Evolutionary conservation across 2,329 filamentous ascomycete genomes (phyloP).

Genomic region (Neonectria magnoliae): DNA sequence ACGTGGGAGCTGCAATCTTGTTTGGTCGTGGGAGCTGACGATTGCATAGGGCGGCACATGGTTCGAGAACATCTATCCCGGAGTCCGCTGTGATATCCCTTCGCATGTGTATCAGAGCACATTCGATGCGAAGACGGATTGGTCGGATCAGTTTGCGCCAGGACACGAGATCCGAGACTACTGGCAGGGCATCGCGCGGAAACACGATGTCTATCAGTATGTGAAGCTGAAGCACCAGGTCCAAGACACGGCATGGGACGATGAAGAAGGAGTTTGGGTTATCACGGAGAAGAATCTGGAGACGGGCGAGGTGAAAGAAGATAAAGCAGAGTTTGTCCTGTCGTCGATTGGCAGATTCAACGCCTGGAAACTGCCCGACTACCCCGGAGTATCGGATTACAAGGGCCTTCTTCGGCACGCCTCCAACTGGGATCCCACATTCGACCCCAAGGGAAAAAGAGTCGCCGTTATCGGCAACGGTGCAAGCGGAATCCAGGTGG

Average conservation of each 20-base stretch:
- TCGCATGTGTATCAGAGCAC: slow-evolving; percentile 76
- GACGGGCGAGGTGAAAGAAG: slow-evolving; percentile 51
- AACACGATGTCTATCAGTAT: slow-evolving; percentile 71
- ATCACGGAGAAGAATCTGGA: slow-evolving; percentile 56
- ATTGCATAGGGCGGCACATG: slow-evolving; percentile 59
- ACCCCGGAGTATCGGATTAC: slow-evolving; percentile 65
- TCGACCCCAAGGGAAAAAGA: slow-evolving; percentile 59
- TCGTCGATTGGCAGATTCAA: slow-evolving; percentile 74
- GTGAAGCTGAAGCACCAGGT: slow-evolving; percentile 67
- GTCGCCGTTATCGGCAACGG: slow-evolving; percentile 73
- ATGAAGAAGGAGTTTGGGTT: slow-evolving; percentile 62
- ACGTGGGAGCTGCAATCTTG: slow-evolving; percentile 43
- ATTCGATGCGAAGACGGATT: slow-evolving; percentile 74
- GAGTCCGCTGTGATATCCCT: slow-evolving; percentile 74
- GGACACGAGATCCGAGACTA: slow-evolving; percentile 75
- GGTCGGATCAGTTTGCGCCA: slow-evolving; percentile 74
- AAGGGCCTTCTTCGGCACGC: slow-evolving; percentile 68
- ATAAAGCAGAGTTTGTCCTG: slow-evolving; percentile 69
- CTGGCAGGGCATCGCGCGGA: slow-evolving; percentile 69
- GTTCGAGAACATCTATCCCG: slow-evolving; percentile 69
- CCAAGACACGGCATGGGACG: slow-evolving; percentile 65
- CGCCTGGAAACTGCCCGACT: slow-evolving; percentile 70
- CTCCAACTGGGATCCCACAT: slow-evolving; percentile 66
- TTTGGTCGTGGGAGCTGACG: not conserved
- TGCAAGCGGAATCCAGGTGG: slow-evolving; percentile 67